phyloP scores from a whole-genome alignment of 1,284 basidiomycete genomes.

The Tranzscheliella williamsii region DNA sequence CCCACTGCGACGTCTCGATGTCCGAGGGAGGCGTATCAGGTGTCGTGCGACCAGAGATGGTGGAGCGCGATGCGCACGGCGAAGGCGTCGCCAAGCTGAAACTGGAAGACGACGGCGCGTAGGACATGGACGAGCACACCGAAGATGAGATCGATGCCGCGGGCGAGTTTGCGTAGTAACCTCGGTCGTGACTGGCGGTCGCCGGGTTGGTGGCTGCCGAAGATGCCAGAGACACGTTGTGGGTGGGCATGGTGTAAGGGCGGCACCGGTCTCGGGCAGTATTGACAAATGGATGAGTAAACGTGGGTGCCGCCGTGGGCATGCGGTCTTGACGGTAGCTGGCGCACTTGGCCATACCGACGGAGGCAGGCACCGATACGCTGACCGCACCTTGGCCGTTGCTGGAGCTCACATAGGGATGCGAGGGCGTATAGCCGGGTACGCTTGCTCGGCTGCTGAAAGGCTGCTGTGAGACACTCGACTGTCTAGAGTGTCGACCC shows the following conservation, averaged over 20 bases:
- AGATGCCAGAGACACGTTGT: conserved; percentile 24
- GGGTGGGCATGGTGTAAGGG: conserved; percentile 46
- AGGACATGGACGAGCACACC: conserved; percentile 36
- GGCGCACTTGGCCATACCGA: conserved; percentile 30
- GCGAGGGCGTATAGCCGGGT: conserved; percentile 15
- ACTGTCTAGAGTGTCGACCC: conserved; percentile 32
- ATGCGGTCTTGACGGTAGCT: conserved; percentile 31
- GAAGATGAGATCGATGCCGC: conserved; percentile 37
- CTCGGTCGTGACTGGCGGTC: conserved; percentile 3
- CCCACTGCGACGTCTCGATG: conserved; percentile 25
- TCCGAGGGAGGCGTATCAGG: conserved; percentile 55
- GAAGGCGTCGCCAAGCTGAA: conserved; percentile 36
- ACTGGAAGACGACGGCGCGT: conserved; percentile 7
- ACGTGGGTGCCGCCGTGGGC: conserved; percentile 19
- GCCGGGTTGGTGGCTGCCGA: conserved; percentile 4
- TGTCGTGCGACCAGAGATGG: conserved; percentile 49
- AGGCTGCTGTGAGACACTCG: conserved; percentile 24
- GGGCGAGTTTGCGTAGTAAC: conserved; percentile 27
- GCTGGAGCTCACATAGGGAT: conserved; percentile 7
- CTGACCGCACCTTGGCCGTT: conserved; percentile 10
- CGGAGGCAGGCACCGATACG: conserved; percentile 20
- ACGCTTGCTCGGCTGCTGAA: conserved; percentile 39
- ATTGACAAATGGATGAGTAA: conserved; percentile 34
- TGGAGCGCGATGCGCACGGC: conserved; percentile 33
- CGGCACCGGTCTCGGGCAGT: conserved; percentile 30